These are phyloP conservation scores for Phellinidium pouzarii DNA, from an alignment of 1,284 basidiomycete species.

Conservation along the genomic window DNA sequence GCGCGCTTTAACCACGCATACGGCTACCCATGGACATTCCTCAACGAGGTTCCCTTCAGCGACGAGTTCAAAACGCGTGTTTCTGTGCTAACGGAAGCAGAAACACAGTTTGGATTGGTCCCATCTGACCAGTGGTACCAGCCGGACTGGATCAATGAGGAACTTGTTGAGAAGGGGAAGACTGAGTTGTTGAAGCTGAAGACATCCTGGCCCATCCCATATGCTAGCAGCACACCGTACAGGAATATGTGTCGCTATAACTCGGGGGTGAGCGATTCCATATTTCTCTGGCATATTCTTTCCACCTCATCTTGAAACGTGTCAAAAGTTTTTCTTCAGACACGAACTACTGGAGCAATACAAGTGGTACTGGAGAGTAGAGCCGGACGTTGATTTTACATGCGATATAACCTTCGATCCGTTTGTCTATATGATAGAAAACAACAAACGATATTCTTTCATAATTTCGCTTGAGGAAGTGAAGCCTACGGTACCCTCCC, in stretches of 20 bases:
- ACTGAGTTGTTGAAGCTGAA: slow-evolving; percentile 23
- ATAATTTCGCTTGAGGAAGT: slow-evolving; percentile 76
- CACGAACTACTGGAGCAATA: slow-evolving; percentile 40
- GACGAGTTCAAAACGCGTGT: slow-evolving; percentile 36
- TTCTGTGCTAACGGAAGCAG: slow-evolving; percentile 28
- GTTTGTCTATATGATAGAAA: slow-evolving; percentile 68
- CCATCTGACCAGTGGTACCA: slow-evolving; percentile 40
- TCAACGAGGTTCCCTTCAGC: slow-evolving; percentile 41
- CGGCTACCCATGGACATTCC: slow-evolving; percentile 27
- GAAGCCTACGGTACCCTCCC: slow-evolving; percentile 62
- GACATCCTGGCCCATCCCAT: slow-evolving; percentile 10
- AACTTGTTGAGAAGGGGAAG: slow-evolving; percentile 42
- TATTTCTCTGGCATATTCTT: not conserved
- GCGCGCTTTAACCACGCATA: slow-evolving; percentile 21
- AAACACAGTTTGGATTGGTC: slow-evolving; percentile 51
- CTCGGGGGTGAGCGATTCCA: slow-evolving; percentile 35
- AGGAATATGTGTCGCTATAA: slow-evolving; percentile 47
- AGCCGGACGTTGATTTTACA: slow-evolving; percentile 68
- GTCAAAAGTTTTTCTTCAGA: slow-evolving; percentile 43
- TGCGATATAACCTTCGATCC: slow-evolving; percentile 72
- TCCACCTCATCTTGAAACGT: not conserved
- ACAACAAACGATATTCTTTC: slow-evolving; percentile 54
- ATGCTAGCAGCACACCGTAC: slow-evolving; percentile 19
- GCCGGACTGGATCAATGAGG: slow-evolving; percentile 60
- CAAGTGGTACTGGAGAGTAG: slow-evolving; percentile 65